These are phyloP conservation scores for Fusarium tuaranense DNA, from an alignment of 2,329 filamentous ascomycete species.

Conservation along the genomic window DNA sequence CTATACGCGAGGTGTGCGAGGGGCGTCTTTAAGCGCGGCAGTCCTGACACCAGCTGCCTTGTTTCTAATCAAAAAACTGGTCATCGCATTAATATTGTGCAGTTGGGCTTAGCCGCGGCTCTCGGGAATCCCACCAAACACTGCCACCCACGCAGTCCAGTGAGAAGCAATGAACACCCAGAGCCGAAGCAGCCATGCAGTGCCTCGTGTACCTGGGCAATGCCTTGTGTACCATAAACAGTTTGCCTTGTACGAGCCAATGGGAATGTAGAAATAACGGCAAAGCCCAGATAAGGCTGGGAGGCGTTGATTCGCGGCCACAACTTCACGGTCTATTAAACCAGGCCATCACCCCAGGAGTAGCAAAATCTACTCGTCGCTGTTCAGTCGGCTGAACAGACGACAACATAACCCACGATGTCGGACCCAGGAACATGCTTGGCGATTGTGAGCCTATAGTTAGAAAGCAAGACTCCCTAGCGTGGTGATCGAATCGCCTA, in stretches of 20 bases:
- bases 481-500: no score
- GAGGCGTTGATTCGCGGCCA: background rate
- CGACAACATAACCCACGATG: no score
- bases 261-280: background rate
- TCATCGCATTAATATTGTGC: background rate
- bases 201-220: background rate
- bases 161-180: background rate
- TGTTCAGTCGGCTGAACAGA: no score
- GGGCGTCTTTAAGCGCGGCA: background rate
- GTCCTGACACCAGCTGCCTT: background rate
- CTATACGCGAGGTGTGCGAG: no score
- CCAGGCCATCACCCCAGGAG: no score
- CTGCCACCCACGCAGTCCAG: background rate
- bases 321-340: no score
- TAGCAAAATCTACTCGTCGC: no score
- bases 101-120: background rate
- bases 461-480: no score
- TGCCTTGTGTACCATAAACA: background rate
- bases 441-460: no score
- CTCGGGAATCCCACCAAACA: background rate
- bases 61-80: background rate
- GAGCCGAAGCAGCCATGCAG: background rate
- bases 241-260: background rate
- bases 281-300: background rate
- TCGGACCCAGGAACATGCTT: no score